phyloP scores from a whole-genome alignment of 768 basidiomycete genomes.

The Amanita polypyramis region DNA sequence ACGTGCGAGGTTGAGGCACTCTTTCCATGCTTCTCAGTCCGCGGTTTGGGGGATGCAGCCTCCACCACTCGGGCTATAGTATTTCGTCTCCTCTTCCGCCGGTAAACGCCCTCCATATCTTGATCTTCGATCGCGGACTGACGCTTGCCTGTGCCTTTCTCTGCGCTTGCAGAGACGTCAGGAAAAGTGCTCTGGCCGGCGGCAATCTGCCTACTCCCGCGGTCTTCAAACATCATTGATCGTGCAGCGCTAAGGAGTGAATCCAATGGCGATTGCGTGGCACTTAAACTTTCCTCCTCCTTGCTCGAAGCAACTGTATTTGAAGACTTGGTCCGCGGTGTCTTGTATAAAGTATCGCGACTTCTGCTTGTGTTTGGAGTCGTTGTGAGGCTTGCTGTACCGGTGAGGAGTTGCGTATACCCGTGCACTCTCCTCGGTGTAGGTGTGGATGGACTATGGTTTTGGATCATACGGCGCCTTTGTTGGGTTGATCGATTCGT shows the following conservation, averaged over 20 bases:
- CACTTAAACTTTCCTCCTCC: constrained; percentile 3
- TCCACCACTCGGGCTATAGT: neutral
- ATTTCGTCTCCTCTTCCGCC: constrained; percentile 4
- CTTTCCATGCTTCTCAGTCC: neutral
- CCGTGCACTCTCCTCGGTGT: constrained; percentile 2
- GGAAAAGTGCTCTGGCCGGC: constrained; percentile 10
- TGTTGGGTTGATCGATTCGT: neutral
- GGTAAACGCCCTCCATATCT: neutral
- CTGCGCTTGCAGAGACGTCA: constrained; percentile 10
- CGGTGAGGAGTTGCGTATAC: neutral
- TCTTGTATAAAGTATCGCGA: neutral
- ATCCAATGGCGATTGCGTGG: constrained; percentile 35
- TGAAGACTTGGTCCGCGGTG: neutral
- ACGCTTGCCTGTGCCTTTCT: neutral
- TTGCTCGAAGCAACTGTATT: constrained; percentile 5
- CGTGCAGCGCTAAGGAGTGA: constrained; percentile 53
- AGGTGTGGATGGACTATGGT: constrained; percentile 2
- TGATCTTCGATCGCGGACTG: neutral
- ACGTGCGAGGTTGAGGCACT: neutral
- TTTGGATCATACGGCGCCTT: neutral
- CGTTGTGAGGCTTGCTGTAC: neutral
- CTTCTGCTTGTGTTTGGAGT: neutral
- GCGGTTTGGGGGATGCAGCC: neutral
- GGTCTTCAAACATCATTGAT: constrained; percentile 36
- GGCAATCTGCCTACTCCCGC: constrained; percentile 13